Evolutionary conservation across 345 rosid species (phyloP), one percentile per base, ranked within the genome.

Genomic region (Pistacia atlantica): DNA sequence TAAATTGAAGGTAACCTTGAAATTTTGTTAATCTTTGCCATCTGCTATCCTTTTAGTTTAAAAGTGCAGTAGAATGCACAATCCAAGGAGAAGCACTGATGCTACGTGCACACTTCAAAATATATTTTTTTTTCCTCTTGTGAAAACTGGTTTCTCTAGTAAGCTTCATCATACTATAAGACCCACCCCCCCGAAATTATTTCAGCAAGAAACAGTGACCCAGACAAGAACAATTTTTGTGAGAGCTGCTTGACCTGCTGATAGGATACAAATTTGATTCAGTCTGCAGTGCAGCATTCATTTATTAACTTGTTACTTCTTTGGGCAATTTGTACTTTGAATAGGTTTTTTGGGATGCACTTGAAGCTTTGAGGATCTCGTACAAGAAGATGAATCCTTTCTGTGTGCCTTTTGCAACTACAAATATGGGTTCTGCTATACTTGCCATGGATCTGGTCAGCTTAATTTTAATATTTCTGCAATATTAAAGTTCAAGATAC

Each of bases 351-450:
- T 63, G 88, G 70, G 99, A 95, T 85, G 96, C 92, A 20, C 86
- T 95, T 80, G 94, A 93, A 83, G 99, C 99, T 76, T 80, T 95
- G 76, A 90, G 89, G 87, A 83, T 90, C 81, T 92, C 97, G 16
- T 92, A 95, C 83, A 88, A 75, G 88, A 95, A 95, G 83, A 89
- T 95, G 98, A 95, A 92, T 84, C 99, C 96, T 60, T 95, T 95
- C 70, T 93, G 95, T 65, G 96, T 95, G 64, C 99, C 99, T 72
- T 93, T 91, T 81, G 98, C 99, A 4, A 92, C 98, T 74, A 91
- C 99, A 76, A 95, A 95, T 82, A 95, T 95, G 99, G 99, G 99
- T 80, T 95, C 99, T 75, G 99, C 99, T 16, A 91, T 95, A 97
- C 97, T 95, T 69, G 99, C 97, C 33, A 87, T 95, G 91, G 99